A percentile compares a stretch with the other conserved stretches of the same genome.
phyloP scores from a whole-genome alignment of 2,329 filamentous ascomycete species.

The Xylaria sp. region DNA sequence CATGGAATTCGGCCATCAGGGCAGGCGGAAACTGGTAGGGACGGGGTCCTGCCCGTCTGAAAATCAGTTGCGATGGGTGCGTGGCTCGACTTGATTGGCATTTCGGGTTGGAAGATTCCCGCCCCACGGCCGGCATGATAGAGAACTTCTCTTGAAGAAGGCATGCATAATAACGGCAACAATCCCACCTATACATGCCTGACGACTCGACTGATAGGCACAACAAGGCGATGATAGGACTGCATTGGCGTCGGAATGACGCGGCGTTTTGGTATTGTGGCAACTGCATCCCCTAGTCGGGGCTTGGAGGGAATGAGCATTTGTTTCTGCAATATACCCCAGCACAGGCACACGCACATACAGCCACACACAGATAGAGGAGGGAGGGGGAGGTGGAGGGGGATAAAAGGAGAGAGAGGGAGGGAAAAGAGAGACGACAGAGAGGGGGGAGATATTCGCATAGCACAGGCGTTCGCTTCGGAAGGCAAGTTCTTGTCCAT shows the following conservation, averaged over 20 bases:
- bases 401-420: too few species aligned
- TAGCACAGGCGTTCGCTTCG: neutral
- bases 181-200: too few species aligned
- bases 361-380: too few species aligned
- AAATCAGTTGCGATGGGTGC: neutral
- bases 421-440: too few species aligned
- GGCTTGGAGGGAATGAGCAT: neutral
- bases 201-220: neutral
- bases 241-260: neutral
- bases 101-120: slow-evolving; percentile 1
- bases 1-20: neutral
- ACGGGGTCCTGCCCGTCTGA: neutral
- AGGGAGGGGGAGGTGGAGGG: too few species aligned
- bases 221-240: neutral
- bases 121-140: neutral
- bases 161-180: neutral
- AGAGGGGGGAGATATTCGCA: neutral
- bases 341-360: too few species aligned
- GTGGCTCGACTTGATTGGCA: neutral
- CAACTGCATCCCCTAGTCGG: neutral
- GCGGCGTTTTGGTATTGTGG: slow-evolving; percentile 1
- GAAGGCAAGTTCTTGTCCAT: neutral
- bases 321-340: slow-evolving; percentile 4
- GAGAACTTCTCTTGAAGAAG: neutral
- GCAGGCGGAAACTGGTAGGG: neutral